These are phyloP conservation scores for Candida xiaguanensis DNA, from an alignment of 805 yeast species.

Conservation along the genomic window DNA sequence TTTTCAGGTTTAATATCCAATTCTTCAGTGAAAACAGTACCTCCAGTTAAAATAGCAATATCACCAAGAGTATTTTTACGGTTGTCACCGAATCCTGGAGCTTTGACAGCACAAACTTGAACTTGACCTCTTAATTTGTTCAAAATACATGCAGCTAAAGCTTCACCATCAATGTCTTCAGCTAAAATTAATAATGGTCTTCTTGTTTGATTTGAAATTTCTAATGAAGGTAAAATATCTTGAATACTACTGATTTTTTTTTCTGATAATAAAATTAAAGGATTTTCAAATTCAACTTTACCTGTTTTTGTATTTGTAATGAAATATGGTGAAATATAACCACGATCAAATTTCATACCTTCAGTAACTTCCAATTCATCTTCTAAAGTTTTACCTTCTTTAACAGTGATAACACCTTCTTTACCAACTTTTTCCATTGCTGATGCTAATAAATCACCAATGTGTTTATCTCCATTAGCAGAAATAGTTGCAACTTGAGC, in stretches of 20 bases:
- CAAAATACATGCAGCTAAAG: conserved; percentile 94
- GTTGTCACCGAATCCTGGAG: conserved; percentile 99
- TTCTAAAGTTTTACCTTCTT: conserved; percentile 94
- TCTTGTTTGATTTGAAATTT: conserved; percentile 86
- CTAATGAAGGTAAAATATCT: conserved; percentile 89
- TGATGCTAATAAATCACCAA: conserved; percentile 84
- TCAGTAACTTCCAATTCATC: conserved; percentile 95
- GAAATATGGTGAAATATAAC: conserved; percentile 94
- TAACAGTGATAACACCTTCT: conserved; percentile 97
- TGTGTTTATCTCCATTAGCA: conserved; percentile 93
- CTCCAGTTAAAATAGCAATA: conserved; percentile 91
- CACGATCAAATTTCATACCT: conserved; percentile 98
- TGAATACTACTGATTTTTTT: conserved; percentile 88
- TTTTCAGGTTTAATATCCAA: conserved; percentile 93
- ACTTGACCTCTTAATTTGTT: conserved; percentile 98
- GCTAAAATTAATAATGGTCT: conserved; percentile 92
- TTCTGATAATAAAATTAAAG: conserved; percentile 79
- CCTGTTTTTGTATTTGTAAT: conserved; percentile 90
- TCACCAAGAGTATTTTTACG: conserved; percentile 95
- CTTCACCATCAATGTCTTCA: conserved; percentile 97
- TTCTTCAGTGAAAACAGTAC: conserved; percentile 89
- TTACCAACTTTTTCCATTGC: conserved; percentile 99
- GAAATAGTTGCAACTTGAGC: conserved; percentile 98
- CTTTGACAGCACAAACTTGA: conserved; percentile 94
- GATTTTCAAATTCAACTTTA: conserved; percentile 94